Evolutionary conservation across 345 rosid species (phyloP).

Genomic region (Eucalyptus pauciflora): DNA sequence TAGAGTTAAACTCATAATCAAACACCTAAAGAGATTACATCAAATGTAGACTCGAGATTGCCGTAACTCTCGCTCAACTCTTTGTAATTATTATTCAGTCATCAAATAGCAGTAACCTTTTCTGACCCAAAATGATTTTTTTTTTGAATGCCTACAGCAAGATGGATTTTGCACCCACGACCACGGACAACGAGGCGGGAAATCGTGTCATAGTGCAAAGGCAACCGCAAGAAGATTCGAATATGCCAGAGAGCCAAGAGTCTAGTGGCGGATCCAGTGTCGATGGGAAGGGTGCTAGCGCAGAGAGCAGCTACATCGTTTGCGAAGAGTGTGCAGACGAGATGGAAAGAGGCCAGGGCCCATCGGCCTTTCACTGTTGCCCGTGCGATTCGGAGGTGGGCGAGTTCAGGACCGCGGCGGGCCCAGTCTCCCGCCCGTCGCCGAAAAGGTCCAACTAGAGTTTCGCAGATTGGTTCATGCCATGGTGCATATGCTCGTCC

Average conservation of each 20-base stretch:
- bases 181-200: not conserved
- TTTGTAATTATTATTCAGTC: not conserved
- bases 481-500: not conserved
- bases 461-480: not conserved
- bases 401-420: rapidly evolving
- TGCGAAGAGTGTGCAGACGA: not conserved
- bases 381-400: not conserved
- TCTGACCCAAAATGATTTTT: too few relatives aligned
- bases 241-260: rapidly evolving
- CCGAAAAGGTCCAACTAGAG: not conserved
- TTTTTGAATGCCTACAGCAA: not conserved
- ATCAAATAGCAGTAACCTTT: not conserved
- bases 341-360: not conserved
- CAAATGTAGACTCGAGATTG: rapidly evolving
- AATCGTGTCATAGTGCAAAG: not conserved
- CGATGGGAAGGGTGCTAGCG: rapidly evolving
- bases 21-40: not conserved
- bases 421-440: not conserved
- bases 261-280: not conserved
- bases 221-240: not conserved
- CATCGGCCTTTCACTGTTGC: not conserved
- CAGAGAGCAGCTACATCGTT: not conserved
- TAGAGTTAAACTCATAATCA: not conserved
- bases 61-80: rapidly evolving
- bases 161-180: not conserved